Conservation (phyloP, 78 protist genomes). For the Paulinella micropora region DNA sequence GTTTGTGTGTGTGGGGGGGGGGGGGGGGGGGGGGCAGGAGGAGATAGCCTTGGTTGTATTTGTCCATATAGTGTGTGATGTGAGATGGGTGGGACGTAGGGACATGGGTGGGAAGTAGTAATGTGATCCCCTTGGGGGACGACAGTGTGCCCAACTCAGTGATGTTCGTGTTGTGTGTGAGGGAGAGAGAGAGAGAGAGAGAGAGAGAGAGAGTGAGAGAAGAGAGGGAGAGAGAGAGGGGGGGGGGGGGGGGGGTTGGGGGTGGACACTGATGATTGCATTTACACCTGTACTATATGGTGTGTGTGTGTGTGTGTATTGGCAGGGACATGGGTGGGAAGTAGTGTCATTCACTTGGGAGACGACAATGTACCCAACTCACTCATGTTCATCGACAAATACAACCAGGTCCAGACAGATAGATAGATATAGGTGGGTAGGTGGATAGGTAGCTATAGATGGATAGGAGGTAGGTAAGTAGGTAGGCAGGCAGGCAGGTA, state of each 20-base stretch:
- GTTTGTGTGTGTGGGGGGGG: too few species aligned
- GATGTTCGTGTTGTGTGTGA: too few species aligned
- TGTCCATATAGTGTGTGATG: neutral
- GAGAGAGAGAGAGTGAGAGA: neutral
- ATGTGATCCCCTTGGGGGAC: conserved; percentile 87
- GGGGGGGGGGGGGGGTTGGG: too few species aligned
- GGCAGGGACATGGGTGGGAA: conserved; percentile 77
- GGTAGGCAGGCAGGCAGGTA: too few species aligned
- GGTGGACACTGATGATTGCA: too few species aligned
- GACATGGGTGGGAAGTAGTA: conserved; percentile 81
- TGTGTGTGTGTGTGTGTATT: too few species aligned
- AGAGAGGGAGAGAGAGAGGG: neutral
- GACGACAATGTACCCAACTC: conserved; percentile 90
- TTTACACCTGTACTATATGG: neutral
- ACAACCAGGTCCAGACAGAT: conserved; percentile 50
- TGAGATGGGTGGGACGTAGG: neutral
- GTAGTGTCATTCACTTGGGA: conserved; percentile 75
- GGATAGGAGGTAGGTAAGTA: too few species aligned
- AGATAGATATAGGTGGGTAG: too few species aligned
- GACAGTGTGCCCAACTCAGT: conserved; percentile 86
- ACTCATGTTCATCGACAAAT: conserved; percentile 83
- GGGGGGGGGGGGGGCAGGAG: too few species aligned
- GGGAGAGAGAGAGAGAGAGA: neutral
- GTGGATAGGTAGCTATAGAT: too few species aligned
- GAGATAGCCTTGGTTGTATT: neutral